Base-by-base conservation (phyloP, 2,329 filamentous ascomycete genomes). In the Colletotrichum sp. region DNA sequence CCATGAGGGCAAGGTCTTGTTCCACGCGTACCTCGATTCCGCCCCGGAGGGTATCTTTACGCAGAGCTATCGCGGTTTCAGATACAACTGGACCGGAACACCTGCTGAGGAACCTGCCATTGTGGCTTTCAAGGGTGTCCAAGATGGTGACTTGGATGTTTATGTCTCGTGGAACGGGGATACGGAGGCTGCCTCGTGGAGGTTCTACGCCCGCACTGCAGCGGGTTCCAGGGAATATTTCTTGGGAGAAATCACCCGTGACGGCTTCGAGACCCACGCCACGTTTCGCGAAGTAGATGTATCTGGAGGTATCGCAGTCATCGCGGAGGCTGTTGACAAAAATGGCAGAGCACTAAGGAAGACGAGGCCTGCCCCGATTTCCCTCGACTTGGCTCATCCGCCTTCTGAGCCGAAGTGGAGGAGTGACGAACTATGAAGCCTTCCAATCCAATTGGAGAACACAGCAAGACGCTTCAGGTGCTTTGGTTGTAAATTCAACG, bases 271-370 rank as follows among this genome's bases (percentile, higher is more conserved):
- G 43, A 21, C 43, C 2, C n/a, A 52, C 6, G n/a, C n/a, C 12
- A 52, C 0, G 43, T 21, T 52, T 21, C 43, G n/a, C 1, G 10
- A 0, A 8, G 43, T 21, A 8, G 43, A 0, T 52, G 43, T 52
- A 0, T 0, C 43, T 3, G 43, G 5, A 0, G n/a, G 1, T 0
- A 21, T 21, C 6, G 10, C n/a, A 0, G 0, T 52, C 1, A 52
- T 52, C 5, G 43, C 43, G 0, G 43, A 52, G 43, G 43, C 43
- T 52, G 6, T 52, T 21, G 43, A 0, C 0, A 52, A 52, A 8
- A 0, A 52, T 13, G 43, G n/a, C 0, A 52, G 43, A 52, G 10
- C 2, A 2, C n/a, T 13, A 5, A 52, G 43, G 3, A 52, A 52
- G n/a, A 52, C 43, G 43, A 21, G 3, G 1, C 12, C 43, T 52